Conservation (phyloP, 306 rosid genomes). For the Abrus precatorius region DNA sequence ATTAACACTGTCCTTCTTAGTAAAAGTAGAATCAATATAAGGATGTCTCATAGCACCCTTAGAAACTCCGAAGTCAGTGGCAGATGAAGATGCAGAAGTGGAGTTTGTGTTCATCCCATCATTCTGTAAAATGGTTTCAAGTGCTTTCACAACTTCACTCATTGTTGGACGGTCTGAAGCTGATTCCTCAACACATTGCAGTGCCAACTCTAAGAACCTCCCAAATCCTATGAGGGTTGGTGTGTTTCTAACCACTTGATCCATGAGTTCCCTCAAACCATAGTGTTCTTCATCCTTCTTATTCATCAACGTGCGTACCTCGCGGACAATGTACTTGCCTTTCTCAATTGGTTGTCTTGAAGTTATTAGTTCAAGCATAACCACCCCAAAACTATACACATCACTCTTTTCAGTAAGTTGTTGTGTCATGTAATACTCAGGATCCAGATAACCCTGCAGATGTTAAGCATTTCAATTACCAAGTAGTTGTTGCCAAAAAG, state of each 20-base stretch:
- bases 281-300: constrained; percentile 66
- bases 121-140: constrained; percentile 79
- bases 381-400: constrained; percentile 93
- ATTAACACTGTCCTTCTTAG: constrained; percentile 60
- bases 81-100: constrained; percentile 91
- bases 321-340: constrained; percentile 87
- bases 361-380: constrained; percentile 86
- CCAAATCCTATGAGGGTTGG: constrained; percentile 66
- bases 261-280: constrained; percentile 77
- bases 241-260: constrained; percentile 66
- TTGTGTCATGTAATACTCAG: constrained; percentile 95
- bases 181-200: constrained; percentile 89
- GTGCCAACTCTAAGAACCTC: constrained; percentile 79
- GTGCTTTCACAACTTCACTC: constrained; percentile 82
- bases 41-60: constrained; percentile 73
- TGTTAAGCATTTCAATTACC: constrained; percentile 30
- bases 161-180: constrained; percentile 87
- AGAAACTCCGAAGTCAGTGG: constrained; percentile 73
- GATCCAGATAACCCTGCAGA: constrained; percentile 92
- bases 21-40: constrained; percentile 62
- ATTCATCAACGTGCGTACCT: constrained; percentile 61
- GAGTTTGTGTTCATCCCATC: constrained; percentile 89
- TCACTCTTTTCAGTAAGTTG: constrained; percentile 92
- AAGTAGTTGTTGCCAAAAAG: constrained; percentile 6
- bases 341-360: constrained; percentile 89